Evolutionary conservation across 2,329 filamentous ascomycete species (phyloP), one percentile per base, ranked within the genome.

Genomic region (Microthyrium microscopicum): DNA sequence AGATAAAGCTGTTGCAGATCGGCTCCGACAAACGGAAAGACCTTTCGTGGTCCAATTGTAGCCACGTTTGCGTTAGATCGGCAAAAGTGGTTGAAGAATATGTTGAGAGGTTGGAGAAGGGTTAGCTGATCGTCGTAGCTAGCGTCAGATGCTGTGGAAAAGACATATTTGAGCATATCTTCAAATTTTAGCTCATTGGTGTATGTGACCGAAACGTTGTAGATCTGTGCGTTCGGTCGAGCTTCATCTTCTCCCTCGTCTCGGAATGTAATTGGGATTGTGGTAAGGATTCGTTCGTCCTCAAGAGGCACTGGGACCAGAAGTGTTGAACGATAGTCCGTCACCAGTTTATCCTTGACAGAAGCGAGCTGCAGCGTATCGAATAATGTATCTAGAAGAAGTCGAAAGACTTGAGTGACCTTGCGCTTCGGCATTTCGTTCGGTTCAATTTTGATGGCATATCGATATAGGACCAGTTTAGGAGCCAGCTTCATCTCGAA

Each of bases 61-160:
- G 57, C 51, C 12, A 68, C 54, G 1, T 49, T 46, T 1, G 34
- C 35, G 5, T 54, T 49, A 1, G 46, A 54, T 38, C 60, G 66
- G 3, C 62, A 58, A 12, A 54, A 46, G 36, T 66, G 58, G 1
- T 61, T 58, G 32, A 73, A 49, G 16, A 75, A 52, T 21, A 73
- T 64, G 43, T 76, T 76, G 35, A 75, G 46, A 1, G 67, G 60
- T 36, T 73, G 67, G 5, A 73, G 55, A 0, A 67, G 49, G 34
- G 70, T 64, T 1, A 55, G 50, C 43, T 66, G 65, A 13, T 56
- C 46, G 0, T 48, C 45, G 29, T 65, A 65, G 11, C 48, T 41
- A 1, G 46, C 48, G 12, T 46, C 44, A 4, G 54, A 42, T 24
- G 44, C 48, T 3, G 46, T 48, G 13, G 49, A 62, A 3, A 41